phyloP scores from a whole-genome alignment of 75 land plant genomes.

The Isoetes taiwanensis region DNA sequence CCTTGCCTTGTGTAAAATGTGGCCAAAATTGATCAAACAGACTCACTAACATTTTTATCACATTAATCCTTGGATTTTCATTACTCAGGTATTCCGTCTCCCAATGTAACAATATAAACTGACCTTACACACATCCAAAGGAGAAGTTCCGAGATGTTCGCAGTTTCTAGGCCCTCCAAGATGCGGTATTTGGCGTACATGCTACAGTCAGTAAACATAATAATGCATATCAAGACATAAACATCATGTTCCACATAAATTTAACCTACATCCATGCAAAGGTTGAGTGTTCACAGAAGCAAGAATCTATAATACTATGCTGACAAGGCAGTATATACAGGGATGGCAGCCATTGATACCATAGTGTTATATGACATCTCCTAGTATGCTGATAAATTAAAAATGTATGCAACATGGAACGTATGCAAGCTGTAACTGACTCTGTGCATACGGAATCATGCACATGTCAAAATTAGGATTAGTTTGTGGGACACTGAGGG shows the following conservation, averaged over 20 bases:
- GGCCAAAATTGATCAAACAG: background rate
- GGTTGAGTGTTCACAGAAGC: background rate
- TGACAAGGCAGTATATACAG: background rate
- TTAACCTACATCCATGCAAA: background rate
- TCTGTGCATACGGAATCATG: too few species aligned
- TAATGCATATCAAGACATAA: too few species aligned
- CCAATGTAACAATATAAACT: background rate
- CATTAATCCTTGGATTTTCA: background rate
- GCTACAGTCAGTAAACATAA: constrained; percentile 21
- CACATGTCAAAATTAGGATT: too few species aligned
- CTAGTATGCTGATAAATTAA: too few species aligned
- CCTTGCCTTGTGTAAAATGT: constrained; percentile 7
- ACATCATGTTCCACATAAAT: background rate
- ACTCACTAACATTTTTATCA: background rate
- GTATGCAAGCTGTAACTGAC: too few species aligned
- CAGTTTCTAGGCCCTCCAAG: constrained; percentile 67
- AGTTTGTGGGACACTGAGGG: too few species aligned
- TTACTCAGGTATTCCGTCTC: background rate
- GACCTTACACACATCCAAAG: constrained; percentile 72
- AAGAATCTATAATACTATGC: background rate
- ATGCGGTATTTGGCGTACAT: constrained; percentile 59
- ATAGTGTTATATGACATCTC: too few species aligned
- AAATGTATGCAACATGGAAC: too few species aligned
- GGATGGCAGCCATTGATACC: background rate
- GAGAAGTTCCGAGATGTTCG: constrained; percentile 54